These are phyloP conservation scores for Serendipita indica DNA, from an alignment of 768 basidiomycete species.

Conservation along the genomic window DNA sequence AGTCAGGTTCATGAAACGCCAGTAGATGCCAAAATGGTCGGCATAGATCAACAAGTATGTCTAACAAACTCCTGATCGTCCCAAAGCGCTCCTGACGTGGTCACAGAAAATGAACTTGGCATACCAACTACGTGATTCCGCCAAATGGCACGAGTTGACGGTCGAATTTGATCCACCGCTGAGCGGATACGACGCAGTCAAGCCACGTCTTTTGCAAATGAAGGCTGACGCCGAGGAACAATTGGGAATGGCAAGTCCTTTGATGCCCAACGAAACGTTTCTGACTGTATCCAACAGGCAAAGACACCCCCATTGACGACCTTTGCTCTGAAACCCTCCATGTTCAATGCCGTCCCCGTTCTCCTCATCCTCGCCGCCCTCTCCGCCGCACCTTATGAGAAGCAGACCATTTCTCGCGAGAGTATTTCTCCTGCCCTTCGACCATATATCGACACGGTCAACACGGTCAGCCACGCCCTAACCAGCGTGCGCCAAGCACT, in stretches of 20 bases:
- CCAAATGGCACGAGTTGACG: slow-evolving; percentile 32
- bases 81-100: slow-evolving; percentile 9
- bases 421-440: slow-evolving; percentile 17
- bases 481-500: slow-evolving; percentile 19
- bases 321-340: slow-evolving; percentile 33
- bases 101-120: slow-evolving; percentile 52
- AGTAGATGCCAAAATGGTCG: slow-evolving; percentile 50
- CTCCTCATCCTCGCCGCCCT: slow-evolving; percentile 24
- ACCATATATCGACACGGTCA: slow-evolving; percentile 13
- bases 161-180: slow-evolving; percentile 60
- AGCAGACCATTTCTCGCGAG: slow-evolving; percentile 13
- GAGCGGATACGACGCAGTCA: slow-evolving; percentile 63
- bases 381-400: slow-evolving; percentile 17
- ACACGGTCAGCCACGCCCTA: slow-evolving; percentile 23
- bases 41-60: slow-evolving; percentile 49
- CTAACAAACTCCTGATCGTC: slow-evolving; percentile 8
- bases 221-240: slow-evolving; percentile 66
- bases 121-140: slow-evolving; percentile 38
- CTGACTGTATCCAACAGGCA: slow-evolving; percentile 30
- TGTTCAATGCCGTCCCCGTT: slow-evolving; percentile 19
- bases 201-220: slow-evolving; percentile 65
- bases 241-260: slow-evolving; percentile 52
- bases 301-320: slow-evolving; percentile 45
- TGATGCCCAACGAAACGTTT: neutral
- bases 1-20: slow-evolving; percentile 34